These are phyloP conservation scores for Sporobolomyces pararoseus DNA, from an alignment of 768 basidiomycete genomes.

Conservation along the genomic window DNA sequence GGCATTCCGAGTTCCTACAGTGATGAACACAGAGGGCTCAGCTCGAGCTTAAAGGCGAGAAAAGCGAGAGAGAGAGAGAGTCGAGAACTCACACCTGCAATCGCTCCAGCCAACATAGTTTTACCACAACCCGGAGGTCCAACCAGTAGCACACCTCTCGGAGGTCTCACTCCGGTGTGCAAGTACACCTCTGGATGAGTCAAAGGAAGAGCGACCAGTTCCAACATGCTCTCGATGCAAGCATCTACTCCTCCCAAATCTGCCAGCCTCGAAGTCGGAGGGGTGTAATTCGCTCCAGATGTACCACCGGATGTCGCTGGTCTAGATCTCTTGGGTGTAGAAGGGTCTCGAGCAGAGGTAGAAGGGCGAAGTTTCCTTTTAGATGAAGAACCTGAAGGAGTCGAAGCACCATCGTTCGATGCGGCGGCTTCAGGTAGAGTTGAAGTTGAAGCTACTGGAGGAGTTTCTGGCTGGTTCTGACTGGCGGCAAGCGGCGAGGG, in stretches of 20 bases:
- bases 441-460: conserved; percentile 25
- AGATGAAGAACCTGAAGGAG: neutral
- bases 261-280: conserved; percentile 53
- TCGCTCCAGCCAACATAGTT: conserved; percentile 86
- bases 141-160: conserved; percentile 84
- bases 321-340: conserved; percentile 60
- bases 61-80: neutral
- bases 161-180: conserved; percentile 86
- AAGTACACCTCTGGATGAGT: conserved; percentile 93
- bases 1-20: conserved; percentile 81
- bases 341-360: conserved; percentile 29
- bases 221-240: conserved; percentile 87
- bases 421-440: conserved; percentile 2
- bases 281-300: conserved; percentile 32
- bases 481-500: conserved; percentile 18
- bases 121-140: conserved; percentile 98
- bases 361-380: conserved; percentile 40
- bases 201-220: conserved; percentile 92
- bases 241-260: conserved; percentile 82
- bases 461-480: neutral
- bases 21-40: neutral
- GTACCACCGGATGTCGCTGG: conserved; percentile 46
- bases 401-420: neutral
- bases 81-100: conserved; percentile 71
- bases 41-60: neutral